phyloP scores from a whole-genome alignment of 768 basidiomycete genomes.

The Lentinula guzmanii region DNA sequence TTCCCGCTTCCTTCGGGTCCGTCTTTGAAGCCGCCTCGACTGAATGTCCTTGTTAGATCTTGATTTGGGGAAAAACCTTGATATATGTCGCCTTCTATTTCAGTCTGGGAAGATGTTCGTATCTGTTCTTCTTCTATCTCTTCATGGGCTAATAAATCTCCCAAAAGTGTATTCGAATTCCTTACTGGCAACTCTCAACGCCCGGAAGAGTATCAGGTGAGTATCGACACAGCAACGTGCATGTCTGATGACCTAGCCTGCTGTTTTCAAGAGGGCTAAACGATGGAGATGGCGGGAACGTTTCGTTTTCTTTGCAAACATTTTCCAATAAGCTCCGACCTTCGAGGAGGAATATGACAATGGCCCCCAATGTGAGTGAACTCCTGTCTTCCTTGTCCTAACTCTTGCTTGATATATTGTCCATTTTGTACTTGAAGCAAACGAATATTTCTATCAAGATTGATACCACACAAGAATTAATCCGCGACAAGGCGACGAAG shows the following conservation, averaged over 20 bases:
- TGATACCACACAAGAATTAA: conserved; percentile 51
- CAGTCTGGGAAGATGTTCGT: conserved; percentile 43
- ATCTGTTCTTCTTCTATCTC: neutral
- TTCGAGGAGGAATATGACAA: conserved; percentile 20
- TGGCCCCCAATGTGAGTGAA: conserved; percentile 21
- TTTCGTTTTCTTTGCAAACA: conserved; percentile 41
- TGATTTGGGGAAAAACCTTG: conserved; percentile 41
- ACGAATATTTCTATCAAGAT: conserved; percentile 61
- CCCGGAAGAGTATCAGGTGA: conserved; percentile 20
- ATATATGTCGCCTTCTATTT: conserved; percentile 58
- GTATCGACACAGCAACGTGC: neutral
- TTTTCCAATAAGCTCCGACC: conserved; percentile 25
- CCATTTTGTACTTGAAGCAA: conserved; percentile 18
- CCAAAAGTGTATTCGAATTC: conserved; percentile 48
- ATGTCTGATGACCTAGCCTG: conserved; percentile 15
- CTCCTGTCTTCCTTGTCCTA: neutral
- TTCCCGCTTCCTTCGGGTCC: neutral
- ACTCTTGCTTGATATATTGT: too few species aligned
- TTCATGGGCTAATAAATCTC: neutral
- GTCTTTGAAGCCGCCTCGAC: neutral
- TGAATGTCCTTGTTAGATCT: conserved; percentile 26
- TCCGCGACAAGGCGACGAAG: conserved; percentile 23
- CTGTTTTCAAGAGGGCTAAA: conserved; percentile 32
- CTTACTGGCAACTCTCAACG: conserved; percentile 48
- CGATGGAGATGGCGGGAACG: conserved; percentile 35